Percentiles rank a stretch among this genome's conserved stretches.
phyloP scores from a whole-genome alignment of 78 protist genomes.

The Parvularia atlantis region DNA sequence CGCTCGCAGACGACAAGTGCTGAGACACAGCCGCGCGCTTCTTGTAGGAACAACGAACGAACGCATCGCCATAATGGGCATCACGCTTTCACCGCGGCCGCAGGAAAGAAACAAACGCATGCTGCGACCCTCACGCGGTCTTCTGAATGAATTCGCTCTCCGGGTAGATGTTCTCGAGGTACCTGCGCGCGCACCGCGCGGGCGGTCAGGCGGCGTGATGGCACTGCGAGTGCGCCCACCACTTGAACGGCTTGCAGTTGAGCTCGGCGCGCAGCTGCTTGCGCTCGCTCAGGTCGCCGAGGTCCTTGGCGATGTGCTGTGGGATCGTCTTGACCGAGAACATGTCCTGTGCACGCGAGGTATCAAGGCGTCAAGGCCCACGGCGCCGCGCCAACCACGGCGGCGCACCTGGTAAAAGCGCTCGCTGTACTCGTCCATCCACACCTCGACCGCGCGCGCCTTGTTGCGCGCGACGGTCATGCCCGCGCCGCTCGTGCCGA shows the following conservation, averaged over 20 bases:
- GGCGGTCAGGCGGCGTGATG: no score
- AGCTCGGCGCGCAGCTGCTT: background rate
- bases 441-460: background rate
- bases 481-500: background rate
- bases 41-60: no score
- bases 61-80: no score
- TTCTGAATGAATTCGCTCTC: no score
- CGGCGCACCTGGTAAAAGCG: no score
- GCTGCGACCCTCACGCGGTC: no score
- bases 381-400: background rate
- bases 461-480: background rate
- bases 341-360: no score
- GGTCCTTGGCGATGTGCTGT: background rate
- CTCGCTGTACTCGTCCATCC: background rate
- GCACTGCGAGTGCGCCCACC: background rate
- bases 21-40: no score
- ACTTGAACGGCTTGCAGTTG: background rate
- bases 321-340: background rate
- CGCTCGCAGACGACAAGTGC: no score
- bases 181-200: background rate
- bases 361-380: background rate
- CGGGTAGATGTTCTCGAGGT: background rate
- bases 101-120: no score
- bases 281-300: background rate
- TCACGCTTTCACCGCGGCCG: no score